Percentiles rank a stretch among this genome's conserved stretches.
phyloP scores from a whole-genome alignment of 371 early-diverging fungal species.

The Globomyces sp. region DNA sequence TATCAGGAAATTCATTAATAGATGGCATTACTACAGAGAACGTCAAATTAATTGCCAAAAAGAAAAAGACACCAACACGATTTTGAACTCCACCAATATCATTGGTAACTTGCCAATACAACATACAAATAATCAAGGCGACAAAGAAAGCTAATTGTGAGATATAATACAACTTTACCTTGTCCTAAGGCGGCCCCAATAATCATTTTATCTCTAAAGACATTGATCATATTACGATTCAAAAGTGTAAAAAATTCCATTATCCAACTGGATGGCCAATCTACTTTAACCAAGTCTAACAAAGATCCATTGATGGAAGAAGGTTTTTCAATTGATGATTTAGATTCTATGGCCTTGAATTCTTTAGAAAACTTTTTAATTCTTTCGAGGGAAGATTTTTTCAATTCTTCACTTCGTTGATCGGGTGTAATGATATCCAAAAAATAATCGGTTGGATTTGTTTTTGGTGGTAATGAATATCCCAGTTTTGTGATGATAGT shows the following conservation, averaged over 20 bases:
- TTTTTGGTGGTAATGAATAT: slow-evolving; percentile 54
- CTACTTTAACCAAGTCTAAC: neutral
- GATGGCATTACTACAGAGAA: slow-evolving; percentile 51
- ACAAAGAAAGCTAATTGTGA: slow-evolving; percentile 14
- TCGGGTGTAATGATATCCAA: slow-evolving; percentile 45
- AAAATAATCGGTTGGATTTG: slow-evolving; percentile 72
- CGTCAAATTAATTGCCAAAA: slow-evolving; percentile 46
- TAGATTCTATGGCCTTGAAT: slow-evolving; percentile 19
- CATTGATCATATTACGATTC: slow-evolving; percentile 43
- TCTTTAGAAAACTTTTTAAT: slow-evolving; percentile 36
- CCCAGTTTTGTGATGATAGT: slow-evolving; percentile 46
- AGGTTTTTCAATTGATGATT: neutral
- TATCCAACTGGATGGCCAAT: slow-evolving; percentile 28
- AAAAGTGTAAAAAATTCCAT: slow-evolving; percentile 36
- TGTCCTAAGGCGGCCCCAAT: slow-evolving; percentile 41
- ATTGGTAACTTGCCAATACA: slow-evolving; percentile 19
- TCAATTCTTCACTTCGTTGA: slow-evolving; percentile 29
- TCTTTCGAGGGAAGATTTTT: slow-evolving; percentile 23
- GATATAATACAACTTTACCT: neutral
- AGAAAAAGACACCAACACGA: slow-evolving; percentile 51
- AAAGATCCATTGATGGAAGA: neutral
- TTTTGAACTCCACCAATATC: slow-evolving; percentile 44
- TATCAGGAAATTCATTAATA: slow-evolving; percentile 32
- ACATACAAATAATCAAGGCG: slow-evolving; percentile 13
- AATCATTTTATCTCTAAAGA: slow-evolving; percentile 32